Conservation (phyloP, 495 filamentous ascomycete species). For the Ascodesmis nigricans region DNA sequence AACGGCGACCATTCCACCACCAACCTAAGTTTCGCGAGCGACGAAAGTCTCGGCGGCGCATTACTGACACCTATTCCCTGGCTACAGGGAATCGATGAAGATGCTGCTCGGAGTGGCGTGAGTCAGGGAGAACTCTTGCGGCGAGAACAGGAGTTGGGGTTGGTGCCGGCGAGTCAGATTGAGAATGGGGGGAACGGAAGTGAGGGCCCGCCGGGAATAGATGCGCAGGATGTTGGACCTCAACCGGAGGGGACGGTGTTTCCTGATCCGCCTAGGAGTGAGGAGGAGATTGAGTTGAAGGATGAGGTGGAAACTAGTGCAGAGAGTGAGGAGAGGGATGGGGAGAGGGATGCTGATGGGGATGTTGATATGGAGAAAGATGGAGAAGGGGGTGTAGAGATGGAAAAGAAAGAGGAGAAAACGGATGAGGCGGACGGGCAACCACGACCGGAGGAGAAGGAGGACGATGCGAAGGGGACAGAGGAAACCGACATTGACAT, state of each 20-base stretch:
- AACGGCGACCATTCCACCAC: slow-evolving; percentile 18
- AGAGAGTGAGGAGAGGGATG: slow-evolving; percentile 12
- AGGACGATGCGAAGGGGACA: too few species aligned
- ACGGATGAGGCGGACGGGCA: too few species aligned
- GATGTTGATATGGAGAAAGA: slow-evolving; percentile 3
- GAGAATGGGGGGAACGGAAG: slow-evolving; percentile 41
- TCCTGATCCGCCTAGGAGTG: slow-evolving; percentile 9
- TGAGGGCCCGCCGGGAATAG: slow-evolving; percentile 65
- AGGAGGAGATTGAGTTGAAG: slow-evolving; percentile 26
- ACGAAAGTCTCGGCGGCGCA: slow-evolving; percentile 78
- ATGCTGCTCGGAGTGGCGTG: slow-evolving; percentile 25
- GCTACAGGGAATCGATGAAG: slow-evolving; percentile 29
- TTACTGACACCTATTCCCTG: slow-evolving; percentile 87
- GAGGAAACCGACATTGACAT: too few species aligned
- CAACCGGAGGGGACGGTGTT: slow-evolving; percentile 30
- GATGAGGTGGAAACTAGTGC: slow-evolving; percentile 22
- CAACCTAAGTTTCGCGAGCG: slow-evolving; percentile 49
- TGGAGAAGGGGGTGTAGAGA: slow-evolving; percentile 10
- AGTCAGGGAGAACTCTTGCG: slow-evolving; percentile 56
- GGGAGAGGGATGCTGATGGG: slow-evolving; percentile 6
- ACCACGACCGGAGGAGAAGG: neutral
- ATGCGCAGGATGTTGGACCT: slow-evolving; percentile 67
- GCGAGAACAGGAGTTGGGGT: slow-evolving; percentile 55
- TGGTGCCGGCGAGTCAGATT: slow-evolving; percentile 34
- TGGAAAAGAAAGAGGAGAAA: slow-evolving; percentile 1